A percentile compares a stretch with the other conserved stretches of the same genome.
These are phyloP conservation scores for Xanthoceras sorbifolium DNA, from an alignment of 345 rosid species.

Conservation along the genomic window DNA sequence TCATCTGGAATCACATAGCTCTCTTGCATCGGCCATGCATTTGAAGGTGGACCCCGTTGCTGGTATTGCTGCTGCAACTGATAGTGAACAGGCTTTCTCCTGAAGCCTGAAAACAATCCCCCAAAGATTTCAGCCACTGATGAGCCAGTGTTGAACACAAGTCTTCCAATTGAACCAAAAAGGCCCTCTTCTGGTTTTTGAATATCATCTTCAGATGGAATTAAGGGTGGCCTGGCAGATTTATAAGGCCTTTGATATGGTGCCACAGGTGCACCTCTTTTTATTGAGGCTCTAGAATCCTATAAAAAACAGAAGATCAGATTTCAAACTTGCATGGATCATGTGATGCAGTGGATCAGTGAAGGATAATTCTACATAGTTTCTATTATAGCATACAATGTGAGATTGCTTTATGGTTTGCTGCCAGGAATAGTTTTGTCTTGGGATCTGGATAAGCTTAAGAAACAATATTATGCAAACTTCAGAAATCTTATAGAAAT, in stretches of 20 bases:
- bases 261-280: conserved; percentile 49
- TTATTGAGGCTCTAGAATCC: conserved; percentile 44
- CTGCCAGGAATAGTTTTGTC: too few species aligned
- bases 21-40: conserved; percentile 78
- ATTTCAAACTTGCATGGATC: conserved; percentile 3
- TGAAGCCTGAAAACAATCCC: conserved; percentile 45
- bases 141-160: conserved; percentile 67
- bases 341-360: background rate
- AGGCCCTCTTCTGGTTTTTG: conserved; percentile 66
- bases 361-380: background rate
- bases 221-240: conserved; percentile 65
- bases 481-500: too few species aligned
- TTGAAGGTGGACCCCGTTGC: conserved; percentile 36
- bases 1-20: conserved; percentile 75
- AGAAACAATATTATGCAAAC: too few species aligned
- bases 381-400: background rate
- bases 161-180: conserved; percentile 72
- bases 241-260: conserved; percentile 68
- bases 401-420: too few species aligned
- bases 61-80: conserved; percentile 51
- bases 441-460: too few species aligned
- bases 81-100: conserved; percentile 41
- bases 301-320: conserved; percentile 23
- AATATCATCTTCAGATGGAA: conserved; percentile 68
- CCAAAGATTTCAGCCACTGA: conserved; percentile 58